phyloP scores from a whole-genome alignment of 306 rosid species.

The Boehmeria nivea region DNA sequence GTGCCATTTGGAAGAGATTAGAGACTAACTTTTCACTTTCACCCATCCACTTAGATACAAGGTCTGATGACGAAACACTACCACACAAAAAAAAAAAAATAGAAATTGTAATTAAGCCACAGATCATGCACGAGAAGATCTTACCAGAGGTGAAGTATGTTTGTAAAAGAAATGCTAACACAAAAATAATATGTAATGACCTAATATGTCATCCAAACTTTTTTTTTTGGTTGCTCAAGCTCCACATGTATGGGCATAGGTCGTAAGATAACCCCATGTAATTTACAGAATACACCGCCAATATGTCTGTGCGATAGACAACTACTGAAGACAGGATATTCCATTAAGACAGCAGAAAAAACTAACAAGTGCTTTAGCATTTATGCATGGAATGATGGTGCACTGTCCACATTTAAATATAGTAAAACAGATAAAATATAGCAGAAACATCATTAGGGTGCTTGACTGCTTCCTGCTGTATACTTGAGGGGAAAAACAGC shows the following conservation, averaged over 20 bases:
- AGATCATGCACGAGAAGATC: not conserved
- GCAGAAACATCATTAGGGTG: not conserved
- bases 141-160: too few relatives aligned
- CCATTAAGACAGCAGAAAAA: too few relatives aligned
- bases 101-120: not conserved
- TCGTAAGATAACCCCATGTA: too few relatives aligned
- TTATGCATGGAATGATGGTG: too few relatives aligned
- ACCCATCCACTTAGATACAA: conserved; percentile 99
- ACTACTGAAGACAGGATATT: too few relatives aligned
- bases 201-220: too few relatives aligned
- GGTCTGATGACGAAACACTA: conserved; percentile 94
- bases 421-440: not conserved
- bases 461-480: not conserved
- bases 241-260: too few relatives aligned
- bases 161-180: not conserved
- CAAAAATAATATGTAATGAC: not conserved
- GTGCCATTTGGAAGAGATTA: conserved; percentile 96
- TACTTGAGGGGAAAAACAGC: not conserved
- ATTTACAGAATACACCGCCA: too few relatives aligned
- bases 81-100: conserved; percentile 9
- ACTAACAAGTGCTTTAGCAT: too few relatives aligned
- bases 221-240: too few relatives aligned
- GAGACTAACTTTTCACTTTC: conserved; percentile 99
- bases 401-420: too few relatives aligned
- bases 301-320: too few relatives aligned